These are phyloP conservation scores for Rosa rugosa DNA, from an alignment of 306 rosid genomes.

Conservation along the genomic window DNA sequence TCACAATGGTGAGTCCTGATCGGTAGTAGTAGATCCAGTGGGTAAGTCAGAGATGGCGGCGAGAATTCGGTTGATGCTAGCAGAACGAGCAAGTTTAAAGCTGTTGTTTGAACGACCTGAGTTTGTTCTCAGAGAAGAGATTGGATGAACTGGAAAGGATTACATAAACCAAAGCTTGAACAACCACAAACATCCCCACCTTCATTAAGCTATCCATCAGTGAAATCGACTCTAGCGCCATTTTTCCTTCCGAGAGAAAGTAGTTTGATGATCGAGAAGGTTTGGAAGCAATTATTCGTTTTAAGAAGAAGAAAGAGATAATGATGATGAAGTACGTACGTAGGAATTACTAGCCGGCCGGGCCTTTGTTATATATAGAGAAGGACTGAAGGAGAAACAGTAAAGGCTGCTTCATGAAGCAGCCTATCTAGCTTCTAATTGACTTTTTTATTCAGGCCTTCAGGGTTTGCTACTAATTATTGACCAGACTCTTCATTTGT, in stretches of 20 bases:
- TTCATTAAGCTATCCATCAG: constrained; percentile 19
- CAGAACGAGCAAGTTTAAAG: constrained; percentile 18
- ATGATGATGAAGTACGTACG: too few species aligned
- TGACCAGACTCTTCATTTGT: neutral
- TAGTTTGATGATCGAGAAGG: neutral
- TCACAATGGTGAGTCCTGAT: neutral
- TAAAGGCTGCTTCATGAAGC: neutral
- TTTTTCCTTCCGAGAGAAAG: neutral
- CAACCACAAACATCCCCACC: constrained; percentile 25
- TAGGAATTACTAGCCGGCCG: neutral
- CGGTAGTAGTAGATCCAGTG: neutral
- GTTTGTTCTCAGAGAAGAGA: constrained; percentile 27
- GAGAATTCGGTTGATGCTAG: constrained; percentile 13
- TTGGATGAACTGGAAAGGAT: constrained; percentile 31
- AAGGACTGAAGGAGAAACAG: neutral
- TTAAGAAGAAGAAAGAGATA: neutral
- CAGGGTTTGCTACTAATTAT: neutral
- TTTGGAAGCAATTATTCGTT: neutral
- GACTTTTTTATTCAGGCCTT: neutral
- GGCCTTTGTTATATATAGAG: neutral
- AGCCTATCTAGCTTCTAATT: neutral
- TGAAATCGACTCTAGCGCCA: constrained; percentile 3
- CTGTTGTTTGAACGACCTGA: constrained; percentile 20
- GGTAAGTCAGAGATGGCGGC: constrained; percentile 29
- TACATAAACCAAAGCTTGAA: constrained; percentile 29